phyloP scores from a whole-genome alignment of 352 stramenopile species.

The Elongisporangium senticosum region DNA sequence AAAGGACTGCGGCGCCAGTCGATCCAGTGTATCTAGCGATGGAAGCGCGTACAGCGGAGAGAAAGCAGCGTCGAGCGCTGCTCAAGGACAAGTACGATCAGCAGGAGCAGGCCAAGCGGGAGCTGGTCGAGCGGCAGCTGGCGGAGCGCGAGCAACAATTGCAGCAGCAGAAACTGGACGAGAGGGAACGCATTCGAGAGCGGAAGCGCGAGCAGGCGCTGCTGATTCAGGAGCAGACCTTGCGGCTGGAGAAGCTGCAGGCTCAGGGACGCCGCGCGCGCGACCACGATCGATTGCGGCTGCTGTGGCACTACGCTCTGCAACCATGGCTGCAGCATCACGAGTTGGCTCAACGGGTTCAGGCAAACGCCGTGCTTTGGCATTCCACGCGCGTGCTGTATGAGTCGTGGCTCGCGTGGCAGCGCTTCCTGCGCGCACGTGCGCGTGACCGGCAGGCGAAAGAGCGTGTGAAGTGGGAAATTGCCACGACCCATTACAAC shows the following conservation, averaged over 20 bases:
- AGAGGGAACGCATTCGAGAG: slow-evolving; percentile 32
- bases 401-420: slow-evolving; percentile 34
- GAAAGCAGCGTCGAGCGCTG: slow-evolving; percentile 47
- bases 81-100: slow-evolving; percentile 49
- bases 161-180: slow-evolving; percentile 28
- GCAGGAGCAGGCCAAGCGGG: slow-evolving; percentile 38
- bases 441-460: slow-evolving; percentile 10
- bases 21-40: slow-evolving; percentile 51
- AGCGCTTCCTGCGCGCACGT: slow-evolving; percentile 19
- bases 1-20: background rate
- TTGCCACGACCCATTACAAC: slow-evolving; percentile 16
- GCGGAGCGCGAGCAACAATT: slow-evolving; percentile 34
- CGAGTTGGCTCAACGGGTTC: slow-evolving; percentile 13
- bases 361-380: slow-evolving; percentile 4
- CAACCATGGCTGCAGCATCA: slow-evolving; percentile 33
- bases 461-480: slow-evolving; percentile 13
- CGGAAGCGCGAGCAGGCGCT: slow-evolving; percentile 30
- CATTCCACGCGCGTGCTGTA: slow-evolving; percentile 24
- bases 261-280: slow-evolving; percentile 19
- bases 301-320: slow-evolving; percentile 49
- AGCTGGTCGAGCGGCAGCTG: slow-evolving; percentile 28
- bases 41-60: slow-evolving; percentile 43
- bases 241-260: slow-evolving; percentile 21
- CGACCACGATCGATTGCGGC: slow-evolving; percentile 26
- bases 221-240: slow-evolving; percentile 22